Conservation (phyloP, 805 yeast species). For the Candida multigemmis region DNA sequence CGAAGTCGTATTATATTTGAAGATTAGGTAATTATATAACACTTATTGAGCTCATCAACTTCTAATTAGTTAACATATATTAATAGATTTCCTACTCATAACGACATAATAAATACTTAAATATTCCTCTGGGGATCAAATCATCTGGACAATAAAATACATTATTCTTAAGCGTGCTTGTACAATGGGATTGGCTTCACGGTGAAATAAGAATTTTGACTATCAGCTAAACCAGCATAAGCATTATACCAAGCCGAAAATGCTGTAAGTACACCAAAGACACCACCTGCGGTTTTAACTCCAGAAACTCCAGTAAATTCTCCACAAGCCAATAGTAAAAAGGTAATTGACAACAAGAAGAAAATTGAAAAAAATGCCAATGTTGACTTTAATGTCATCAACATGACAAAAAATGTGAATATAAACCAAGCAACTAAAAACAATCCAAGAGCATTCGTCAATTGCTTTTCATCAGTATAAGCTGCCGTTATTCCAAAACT, state of each 20-base stretch:
- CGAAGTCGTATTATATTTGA: too few species aligned
- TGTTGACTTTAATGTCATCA: slow-evolving; percentile 34
- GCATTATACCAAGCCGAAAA: slow-evolving; percentile 38
- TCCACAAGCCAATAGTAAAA: slow-evolving; percentile 29
- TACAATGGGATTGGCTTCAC: slow-evolving; percentile 40
- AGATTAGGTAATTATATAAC: too few species aligned
- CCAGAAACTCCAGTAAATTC: slow-evolving; percentile 21
- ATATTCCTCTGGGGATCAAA: too few species aligned
- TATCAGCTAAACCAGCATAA: slow-evolving; percentile 42
- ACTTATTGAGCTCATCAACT: too few species aligned
- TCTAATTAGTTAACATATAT: too few species aligned
- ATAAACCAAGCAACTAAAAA: slow-evolving; percentile 35
- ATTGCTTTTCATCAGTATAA: slow-evolving; percentile 16
- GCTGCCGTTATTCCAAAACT: slow-evolving; percentile 29
- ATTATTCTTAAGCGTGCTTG: slow-evolving; percentile 28
- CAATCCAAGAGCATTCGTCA: slow-evolving; percentile 27
- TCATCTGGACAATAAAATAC: too few species aligned
- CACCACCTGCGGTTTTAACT: slow-evolving; percentile 33
- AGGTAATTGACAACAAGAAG: slow-evolving; percentile 31
- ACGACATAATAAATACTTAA: too few species aligned
- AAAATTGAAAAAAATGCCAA: slow-evolving; percentile 32
- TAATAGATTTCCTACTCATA: too few species aligned
- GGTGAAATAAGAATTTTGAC: slow-evolving; percentile 52
- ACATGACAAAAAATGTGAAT: slow-evolving; percentile 32
- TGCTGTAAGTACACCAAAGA: slow-evolving; percentile 32